These are phyloP conservation scores for Yueomyces sinensis DNA, from an alignment of 805 yeast genomes.

Conservation along the genomic window DNA sequence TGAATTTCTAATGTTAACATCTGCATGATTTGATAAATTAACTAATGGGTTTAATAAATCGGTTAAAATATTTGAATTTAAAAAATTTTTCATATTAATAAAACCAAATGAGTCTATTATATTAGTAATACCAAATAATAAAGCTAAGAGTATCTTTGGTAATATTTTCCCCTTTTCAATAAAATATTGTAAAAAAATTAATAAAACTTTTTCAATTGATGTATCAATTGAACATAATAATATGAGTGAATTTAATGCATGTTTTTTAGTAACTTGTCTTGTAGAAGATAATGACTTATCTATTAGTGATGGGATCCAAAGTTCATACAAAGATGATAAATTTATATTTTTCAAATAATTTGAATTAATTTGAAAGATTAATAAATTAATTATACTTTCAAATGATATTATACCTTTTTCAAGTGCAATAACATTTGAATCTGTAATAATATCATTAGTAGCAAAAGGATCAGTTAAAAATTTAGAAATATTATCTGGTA, in stretches of 20 bases:
- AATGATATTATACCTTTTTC: conserved; percentile 62
- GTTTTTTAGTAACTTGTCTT: conserved; percentile 60
- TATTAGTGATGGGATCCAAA: conserved; percentile 31
- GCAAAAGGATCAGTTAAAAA: conserved; percentile 41
- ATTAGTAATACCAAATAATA: conserved; percentile 40
- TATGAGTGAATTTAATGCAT: conserved; percentile 48
- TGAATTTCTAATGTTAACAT: conserved; percentile 71
- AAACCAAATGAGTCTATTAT: conserved; percentile 30
- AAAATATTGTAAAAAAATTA: conserved; percentile 34
- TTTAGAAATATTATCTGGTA: conserved; percentile 1
- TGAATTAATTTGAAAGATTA: conserved; percentile 2
- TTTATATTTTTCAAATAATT: neutral
- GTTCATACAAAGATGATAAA: neutral
- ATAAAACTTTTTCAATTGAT: conserved; percentile 48
- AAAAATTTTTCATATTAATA: conserved; percentile 4
- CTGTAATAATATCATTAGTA: conserved; percentile 49
- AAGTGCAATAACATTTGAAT: conserved; percentile 83
- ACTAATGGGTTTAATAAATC: conserved; percentile 49
- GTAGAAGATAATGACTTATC: conserved; percentile 75
- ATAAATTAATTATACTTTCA: neutral
- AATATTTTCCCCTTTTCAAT: conserved; percentile 32
- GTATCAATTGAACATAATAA: conserved; percentile 51
- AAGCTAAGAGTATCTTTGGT: conserved; percentile 70
- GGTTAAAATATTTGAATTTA: conserved; percentile 19
- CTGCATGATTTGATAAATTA: conserved; percentile 72